Evolutionary conservation across 441 rosid species (phyloP).

Genomic region (Pelargonium citronellum): DNA sequence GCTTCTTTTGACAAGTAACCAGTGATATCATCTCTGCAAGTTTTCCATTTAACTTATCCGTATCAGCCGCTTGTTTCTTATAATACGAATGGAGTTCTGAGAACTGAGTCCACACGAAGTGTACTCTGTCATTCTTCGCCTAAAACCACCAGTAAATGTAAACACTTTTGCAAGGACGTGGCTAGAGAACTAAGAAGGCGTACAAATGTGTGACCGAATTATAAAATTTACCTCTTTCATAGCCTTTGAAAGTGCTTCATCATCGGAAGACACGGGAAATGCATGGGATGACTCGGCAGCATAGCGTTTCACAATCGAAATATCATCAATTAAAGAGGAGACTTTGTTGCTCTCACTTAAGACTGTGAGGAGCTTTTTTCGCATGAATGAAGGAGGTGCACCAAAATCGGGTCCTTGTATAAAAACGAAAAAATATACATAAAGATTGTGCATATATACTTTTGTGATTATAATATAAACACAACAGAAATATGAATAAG

Average conservation of each 20-base stretch:
- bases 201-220: background rate
- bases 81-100: conserved; percentile 66
- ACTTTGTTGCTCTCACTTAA: conserved; percentile 63
- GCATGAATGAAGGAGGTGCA: conserved; percentile 51
- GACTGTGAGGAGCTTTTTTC: conserved; percentile 60
- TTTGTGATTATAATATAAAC: background rate
- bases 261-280: conserved; percentile 77
- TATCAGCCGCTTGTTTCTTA: conserved; percentile 59
- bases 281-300: conserved; percentile 65
- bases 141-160: conserved; percentile 27
- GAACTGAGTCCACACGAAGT: conserved; percentile 86
- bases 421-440: conserved; percentile 16
- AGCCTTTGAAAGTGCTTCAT: conserved; percentile 73
- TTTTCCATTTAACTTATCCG: conserved; percentile 51
- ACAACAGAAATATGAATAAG: background rate
- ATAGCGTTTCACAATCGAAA: conserved; percentile 62
- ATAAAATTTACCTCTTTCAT: conserved; percentile 57
- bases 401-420: conserved; percentile 86
- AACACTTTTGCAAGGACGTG: conserved; percentile 8
- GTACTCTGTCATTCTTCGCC: conserved; percentile 62
- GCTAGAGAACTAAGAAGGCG: background rate
- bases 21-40: conserved; percentile 75
- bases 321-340: conserved; percentile 62
- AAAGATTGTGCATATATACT: conserved; percentile 5
- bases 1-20: conserved; percentile 58